These are phyloP conservation scores for Penicillium waksmanii DNA, from an alignment of 495 filamentous ascomycete species.

Conservation along the genomic window DNA sequence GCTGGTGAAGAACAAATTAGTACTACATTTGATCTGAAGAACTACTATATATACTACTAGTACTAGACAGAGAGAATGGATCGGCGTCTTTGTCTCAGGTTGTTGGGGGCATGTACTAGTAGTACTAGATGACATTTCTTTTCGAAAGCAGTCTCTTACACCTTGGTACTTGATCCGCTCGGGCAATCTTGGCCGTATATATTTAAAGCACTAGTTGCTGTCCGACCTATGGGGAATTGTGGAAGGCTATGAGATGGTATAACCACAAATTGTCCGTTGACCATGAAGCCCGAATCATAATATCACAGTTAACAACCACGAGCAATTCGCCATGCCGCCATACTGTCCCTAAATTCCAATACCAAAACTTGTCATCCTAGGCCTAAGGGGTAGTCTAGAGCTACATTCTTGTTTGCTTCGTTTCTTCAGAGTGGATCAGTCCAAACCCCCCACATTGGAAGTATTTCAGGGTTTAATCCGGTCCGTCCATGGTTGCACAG, in stretches of 20 bases:
- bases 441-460: neutral
- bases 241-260: constrained; percentile 21
- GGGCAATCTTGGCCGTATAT: neutral
- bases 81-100: too few relatives aligned
- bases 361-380: neutral
- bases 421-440: neutral
- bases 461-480: constrained; percentile 10
- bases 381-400: neutral
- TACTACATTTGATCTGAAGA: neutral
- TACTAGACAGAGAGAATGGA: too few relatives aligned
- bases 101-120: too few relatives aligned
- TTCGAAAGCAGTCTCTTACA: too few relatives aligned
- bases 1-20: constrained; percentile 1
- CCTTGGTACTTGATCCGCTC: too few relatives aligned
- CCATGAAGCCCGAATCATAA: constrained; percentile 20
- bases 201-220: neutral
- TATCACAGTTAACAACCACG: constrained; percentile 5
- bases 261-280: constrained; percentile 20
- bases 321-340: neutral
- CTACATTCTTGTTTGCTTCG: neutral
- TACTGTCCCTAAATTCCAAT: neutral
- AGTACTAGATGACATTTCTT: too few relatives aligned
- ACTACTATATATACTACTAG: neutral
- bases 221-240: constrained; percentile 24
- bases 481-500: constrained; percentile 19